phyloP scores from a whole-genome alignment of 108 stramenopile species.

The Parietichytrium sp. region DNA sequence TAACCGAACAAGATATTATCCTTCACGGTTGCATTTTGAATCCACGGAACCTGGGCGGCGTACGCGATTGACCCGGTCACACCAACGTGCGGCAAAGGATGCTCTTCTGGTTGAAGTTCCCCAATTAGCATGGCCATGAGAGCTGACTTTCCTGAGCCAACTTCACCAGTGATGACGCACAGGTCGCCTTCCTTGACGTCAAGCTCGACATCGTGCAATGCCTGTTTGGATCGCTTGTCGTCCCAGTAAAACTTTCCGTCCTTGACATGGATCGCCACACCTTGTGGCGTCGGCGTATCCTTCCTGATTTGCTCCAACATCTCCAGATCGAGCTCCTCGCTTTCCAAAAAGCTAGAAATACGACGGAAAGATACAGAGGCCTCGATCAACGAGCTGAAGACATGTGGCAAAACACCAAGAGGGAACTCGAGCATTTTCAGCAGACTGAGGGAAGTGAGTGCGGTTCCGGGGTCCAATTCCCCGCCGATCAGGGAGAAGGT shows the following conservation, averaged over 20 bases:
- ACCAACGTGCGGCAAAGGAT: not conserved
- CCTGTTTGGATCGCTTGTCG: not conserved
- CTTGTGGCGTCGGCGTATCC: not conserved
- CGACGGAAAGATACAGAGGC: conserved; percentile 46
- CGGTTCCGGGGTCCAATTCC: conserved; percentile 42
- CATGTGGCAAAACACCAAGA: conserved; percentile 51
- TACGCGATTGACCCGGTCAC: conserved; percentile 68
- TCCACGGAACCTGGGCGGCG: conserved; percentile 83
- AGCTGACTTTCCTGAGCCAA: conserved; percentile 75
- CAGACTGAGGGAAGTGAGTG: conserved; percentile 53
- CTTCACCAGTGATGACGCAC: conserved; percentile 76
- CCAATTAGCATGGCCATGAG: conserved; percentile 71
- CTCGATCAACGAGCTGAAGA: conserved; percentile 13
- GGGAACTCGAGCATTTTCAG: conserved; percentile 51
- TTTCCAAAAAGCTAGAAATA: conserved; percentile 41
- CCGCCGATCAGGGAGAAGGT: conserved; percentile 30
- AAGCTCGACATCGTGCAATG: not conserved
- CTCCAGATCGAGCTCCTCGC: conserved; percentile 43
- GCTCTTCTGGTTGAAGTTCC: conserved; percentile 63
- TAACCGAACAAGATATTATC: conserved; percentile 85
- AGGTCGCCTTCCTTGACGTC: conserved; percentile 40
- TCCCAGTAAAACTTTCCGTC: not conserved
- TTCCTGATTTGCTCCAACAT: not conserved
- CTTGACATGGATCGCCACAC: not conserved
- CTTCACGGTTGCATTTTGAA: conserved; percentile 80